Evolutionary conservation across 164 flowering plant species (phyloP), one percentile per base, ranked within the genome.

Genomic region (Vitis riparia): DNA sequence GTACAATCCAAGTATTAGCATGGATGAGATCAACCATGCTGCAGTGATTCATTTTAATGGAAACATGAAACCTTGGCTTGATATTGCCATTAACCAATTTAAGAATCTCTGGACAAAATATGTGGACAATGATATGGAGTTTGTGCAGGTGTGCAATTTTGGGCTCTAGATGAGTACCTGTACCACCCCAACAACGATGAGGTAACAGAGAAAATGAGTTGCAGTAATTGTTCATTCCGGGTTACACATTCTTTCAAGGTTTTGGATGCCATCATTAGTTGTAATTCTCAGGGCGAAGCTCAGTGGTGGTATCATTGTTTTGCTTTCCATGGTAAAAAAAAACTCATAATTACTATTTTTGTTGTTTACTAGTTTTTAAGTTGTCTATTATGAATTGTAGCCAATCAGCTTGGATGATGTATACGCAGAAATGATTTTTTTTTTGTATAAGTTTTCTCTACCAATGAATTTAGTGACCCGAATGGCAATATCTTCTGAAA

Each of bases 51-150:
- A 89, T 78, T 94, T 83, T 77, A 92, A 85, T 67, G 97, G 98
- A 44, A 86, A 89, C 80, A 94, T 92, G 97, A 94, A 94, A 71
- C 97, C 98, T 52, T 94, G 98, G 98, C 97, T 94, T 61, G 97
- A 94, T 77, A 91, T 94, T 77, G 97, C 97, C 29, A 73, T 92
- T 93, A 92, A 89, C 77, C 97, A 88, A 63, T 92, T 77, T 69
- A 85, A 86, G 81, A 80, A 78, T 62, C 88, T 88, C 5, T 94
- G 98, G 98, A 89, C 94, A 14, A 92, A 88, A 71, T 91, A 94
- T 63, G 89, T 92, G 68, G 98, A 92, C 77, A 81, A 77, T 67
- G 93, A 90, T 14, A 92, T 88, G 97, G 94, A 90, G 77, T 94
- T 88, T 70, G 92, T 94, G 71, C 97, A 88, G 79, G 71, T 86